Base-by-base conservation (phyloP, 352 stramenopile genomes). In the Peronospora destructor region DNA sequence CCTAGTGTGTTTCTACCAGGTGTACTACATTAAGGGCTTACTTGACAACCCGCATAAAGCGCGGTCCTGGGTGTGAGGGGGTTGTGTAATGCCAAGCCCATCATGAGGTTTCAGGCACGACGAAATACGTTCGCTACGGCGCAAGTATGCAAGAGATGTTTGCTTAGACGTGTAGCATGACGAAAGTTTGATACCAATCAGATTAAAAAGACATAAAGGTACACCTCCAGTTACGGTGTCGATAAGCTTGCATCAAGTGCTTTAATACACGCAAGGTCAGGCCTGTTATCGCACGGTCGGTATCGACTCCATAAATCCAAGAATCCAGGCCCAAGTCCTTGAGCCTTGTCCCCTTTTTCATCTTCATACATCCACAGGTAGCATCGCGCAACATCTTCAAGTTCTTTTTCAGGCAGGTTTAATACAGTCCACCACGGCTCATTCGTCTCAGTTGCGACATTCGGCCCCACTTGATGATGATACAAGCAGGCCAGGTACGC, bases 21-120 rank as follows among this genome's bases (percentile, higher is more conserved):
- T 91, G 30, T 75, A 67, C 21, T 91, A 91, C 66, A 91, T 91
- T 61, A 86, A 87, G 55, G 59, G 62, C 10, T 66, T 91, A 50
- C 56, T 91, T 30, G 68, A 86, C 35, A 68, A 40, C 5, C 76
- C 80, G 12, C 68, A 65, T 19, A 77, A 73, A 50, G 43, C 61
- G 29, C 70, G 66, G 10, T 69, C 61, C 17, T 86, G 76, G 74
- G 76, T 68, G 16, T 81, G 48, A 77, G 11, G 30, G 13, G 6
- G 28, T 6, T 32, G 25, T 13, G 16, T 28, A 11, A 35, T 33
- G 26, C 10, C 13, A 16, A 41, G 5, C 19, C 9, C 4, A 12
- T 14, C 13, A 19, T 40, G 14, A 40, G 5, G 17, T 40, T 40
- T 4, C 11, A 3, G 25, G 17, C 34, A 5, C 3, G 16, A 43